Percentiles rank a stretch among this genome's conserved stretches.
These are phyloP conservation scores for Ophiocordyceps camponoti-leonardi DNA, from an alignment of 2,329 filamentous ascomycete genomes.

Conservation along the genomic window DNA sequence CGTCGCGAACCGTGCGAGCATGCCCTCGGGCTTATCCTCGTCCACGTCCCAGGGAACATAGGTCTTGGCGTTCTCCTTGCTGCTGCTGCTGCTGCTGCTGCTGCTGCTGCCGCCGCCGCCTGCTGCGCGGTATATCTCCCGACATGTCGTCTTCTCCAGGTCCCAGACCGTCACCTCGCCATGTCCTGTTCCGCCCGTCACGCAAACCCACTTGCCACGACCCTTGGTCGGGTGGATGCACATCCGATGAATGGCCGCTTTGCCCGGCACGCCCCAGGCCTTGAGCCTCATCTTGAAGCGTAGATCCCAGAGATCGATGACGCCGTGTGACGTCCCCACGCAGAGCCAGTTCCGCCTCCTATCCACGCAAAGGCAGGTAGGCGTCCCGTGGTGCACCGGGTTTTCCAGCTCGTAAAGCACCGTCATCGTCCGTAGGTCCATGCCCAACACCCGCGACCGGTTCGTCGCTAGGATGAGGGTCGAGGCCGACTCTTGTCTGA, in stretches of 20 bases:
- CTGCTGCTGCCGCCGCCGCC: no score
- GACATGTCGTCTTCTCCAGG: slow-evolving; percentile 72
- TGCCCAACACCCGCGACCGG: slow-evolving; percentile 61
- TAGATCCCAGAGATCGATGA: slow-evolving; percentile 88
- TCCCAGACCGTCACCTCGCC: slow-evolving; percentile 95
- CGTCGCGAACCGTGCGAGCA: slow-evolving; percentile 72
- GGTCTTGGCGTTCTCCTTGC: slow-evolving; percentile 40
- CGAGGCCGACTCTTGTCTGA: slow-evolving; percentile 66
- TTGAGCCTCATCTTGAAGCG: slow-evolving; percentile 82
- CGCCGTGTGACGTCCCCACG: slow-evolving; percentile 80
- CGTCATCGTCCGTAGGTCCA: slow-evolving; percentile 78
- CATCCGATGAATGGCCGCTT: slow-evolving; percentile 63
- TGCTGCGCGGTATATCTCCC: slow-evolving; percentile 70
- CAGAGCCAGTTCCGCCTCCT: slow-evolving; percentile 78
- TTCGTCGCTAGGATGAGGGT: slow-evolving; percentile 76
- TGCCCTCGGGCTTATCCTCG: slow-evolving; percentile 71
- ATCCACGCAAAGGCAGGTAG: slow-evolving; percentile 83
- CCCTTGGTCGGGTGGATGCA: slow-evolving; percentile 63
- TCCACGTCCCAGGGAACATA: slow-evolving; percentile 84
- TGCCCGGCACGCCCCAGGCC: slow-evolving; percentile 74
- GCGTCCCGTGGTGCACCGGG: slow-evolving; percentile 77
- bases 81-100: slow-evolving; percentile 22
- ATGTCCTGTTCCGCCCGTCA: slow-evolving; percentile 71
- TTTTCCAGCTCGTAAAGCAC: slow-evolving; percentile 68
- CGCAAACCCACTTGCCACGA: slow-evolving; percentile 69